phyloP scores from a whole-genome alignment of 352 stramenopile species.

The Phytophthora ohioensis region DNA sequence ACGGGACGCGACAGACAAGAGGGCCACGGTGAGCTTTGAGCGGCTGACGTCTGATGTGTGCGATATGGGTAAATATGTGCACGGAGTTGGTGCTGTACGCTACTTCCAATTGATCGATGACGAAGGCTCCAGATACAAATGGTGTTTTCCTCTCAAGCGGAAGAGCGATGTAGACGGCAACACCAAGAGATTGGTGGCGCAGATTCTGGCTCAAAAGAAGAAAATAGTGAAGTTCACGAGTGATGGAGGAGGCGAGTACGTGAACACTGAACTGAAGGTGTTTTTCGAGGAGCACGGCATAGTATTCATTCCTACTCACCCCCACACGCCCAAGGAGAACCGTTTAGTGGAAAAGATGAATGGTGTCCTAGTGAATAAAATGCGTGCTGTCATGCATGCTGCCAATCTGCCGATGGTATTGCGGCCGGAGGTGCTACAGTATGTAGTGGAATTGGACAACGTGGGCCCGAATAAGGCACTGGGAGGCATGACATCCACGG shows the following conservation, averaged over 20 bases:
- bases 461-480: not conserved
- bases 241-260: constrained; percentile 9
- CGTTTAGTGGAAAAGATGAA: constrained; percentile 2
- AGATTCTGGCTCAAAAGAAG: constrained; percentile 6
- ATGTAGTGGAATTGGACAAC: constrained; percentile 5
- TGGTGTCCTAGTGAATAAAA: constrained; percentile 1
- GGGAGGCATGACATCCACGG: not conserved
- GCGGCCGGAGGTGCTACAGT: constrained; percentile 1
- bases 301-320: not conserved
- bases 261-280: not conserved
- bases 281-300: not conserved
- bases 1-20: not conserved
- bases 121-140: constrained; percentile 14
- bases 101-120: constrained; percentile 17
- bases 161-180: not conserved
- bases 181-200: not conserved
- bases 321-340: constrained; percentile 10
- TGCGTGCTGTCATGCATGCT: not conserved
- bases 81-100: not conserved
- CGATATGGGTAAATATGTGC: constrained; percentile 10
- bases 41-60: constrained; percentile 6
- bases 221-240: constrained; percentile 1
- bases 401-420: constrained; percentile 1
- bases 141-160: constrained; percentile 7
- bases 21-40: constrained; percentile 3